Base-by-base conservation (phyloP, 352 stramenopile genomes). In the Phytophthora fragariae region DNA sequence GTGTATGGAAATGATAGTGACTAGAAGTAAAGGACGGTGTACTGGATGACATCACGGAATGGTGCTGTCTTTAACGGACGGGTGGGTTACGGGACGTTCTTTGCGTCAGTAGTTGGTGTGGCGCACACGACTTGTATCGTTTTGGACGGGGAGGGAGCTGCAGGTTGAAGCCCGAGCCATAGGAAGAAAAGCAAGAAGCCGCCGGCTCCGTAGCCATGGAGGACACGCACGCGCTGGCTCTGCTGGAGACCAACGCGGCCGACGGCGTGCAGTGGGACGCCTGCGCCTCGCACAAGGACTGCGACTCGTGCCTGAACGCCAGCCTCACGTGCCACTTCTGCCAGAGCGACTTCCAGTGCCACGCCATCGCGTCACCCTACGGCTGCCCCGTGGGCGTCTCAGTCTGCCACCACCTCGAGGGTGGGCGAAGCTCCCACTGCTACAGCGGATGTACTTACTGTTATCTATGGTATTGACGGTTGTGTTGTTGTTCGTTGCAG, bases 281-380 rank as follows among this genome's bases (percentile, higher is more conserved):
- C 14, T 94, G 87, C 56, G 58, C 81, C 27, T 59, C 62, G 2
- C 75, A 92, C 73, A 90, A 91, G 52, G 86, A 89, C 49, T 96
- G 89, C 69, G 89, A 96, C 62, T 76, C 81, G 41, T 96, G 89
- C 58, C 63, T 96, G 53, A 89, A 86, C 39, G 80, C 89, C 17
- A 94, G 88, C 72, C 81, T 85, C 69, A 59, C 83, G 11, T 97
- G 90, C 65, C 90, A 97, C 62, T 97, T 95, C 53, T 97, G 90
- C 72, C 76, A 92, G 68, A 86, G 69, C 33, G 90, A 97, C 80
- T 95, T 93, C 61, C 78, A 95, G 67, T 97, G 90, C 72, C 90
- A 97, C 54, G 75, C 81, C 11, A 93, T 96, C 33, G 86, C 84
- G 11, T 95, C 88, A 10, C 77, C 77, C 0, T 72, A 79, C 37